These are phyloP conservation scores for Botrytis pseudocinerea DNA, from an alignment of 2,329 filamentous ascomycete genomes.

Conservation along the genomic window DNA sequence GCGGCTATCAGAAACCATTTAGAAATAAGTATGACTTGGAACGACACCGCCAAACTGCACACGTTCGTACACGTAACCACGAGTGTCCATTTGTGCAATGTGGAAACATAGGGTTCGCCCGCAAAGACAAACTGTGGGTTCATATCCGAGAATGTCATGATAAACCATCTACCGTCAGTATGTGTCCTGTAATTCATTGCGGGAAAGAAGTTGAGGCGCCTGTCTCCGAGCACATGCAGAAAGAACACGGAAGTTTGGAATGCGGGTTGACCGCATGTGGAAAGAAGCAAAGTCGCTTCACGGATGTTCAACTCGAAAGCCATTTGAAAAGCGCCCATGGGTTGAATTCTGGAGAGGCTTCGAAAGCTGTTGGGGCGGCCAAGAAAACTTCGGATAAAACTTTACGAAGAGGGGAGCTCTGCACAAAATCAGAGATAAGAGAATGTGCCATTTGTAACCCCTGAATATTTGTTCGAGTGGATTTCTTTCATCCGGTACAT, in stretches of 20 bases:
- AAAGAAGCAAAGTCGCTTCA: not conserved
- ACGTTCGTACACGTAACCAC: not conserved
- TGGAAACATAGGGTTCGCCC: not conserved
- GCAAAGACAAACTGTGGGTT: constrained; percentile 15
- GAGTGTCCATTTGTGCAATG: constrained; percentile 12
- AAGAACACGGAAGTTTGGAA: constrained; percentile 9
- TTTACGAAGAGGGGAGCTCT: not conserved
- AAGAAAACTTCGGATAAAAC: constrained; percentile 3
- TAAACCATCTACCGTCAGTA: not conserved
- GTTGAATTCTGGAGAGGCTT: not conserved
- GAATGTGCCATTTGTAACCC: not conserved
- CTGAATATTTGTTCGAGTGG: not conserved
- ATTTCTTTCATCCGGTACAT: not conserved
- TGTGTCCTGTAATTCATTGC: not conserved
- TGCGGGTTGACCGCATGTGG: constrained; percentile 7
- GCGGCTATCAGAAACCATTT: constrained; percentile 20
- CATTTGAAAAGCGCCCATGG: not conserved
- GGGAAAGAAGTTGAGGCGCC: not conserved
- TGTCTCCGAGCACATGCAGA: constrained; percentile 18
- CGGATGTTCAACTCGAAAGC: not conserved
- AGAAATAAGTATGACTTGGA: constrained; percentile 21
- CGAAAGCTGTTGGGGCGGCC: not conserved
- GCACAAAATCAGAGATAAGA: not conserved
- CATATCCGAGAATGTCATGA: constrained; percentile 7
- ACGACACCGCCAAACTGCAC: constrained; percentile 3